These are phyloP conservation scores for Colletotrichum cuscutae DNA, from an alignment of 2,329 filamentous ascomycete species.

Conservation along the genomic window DNA sequence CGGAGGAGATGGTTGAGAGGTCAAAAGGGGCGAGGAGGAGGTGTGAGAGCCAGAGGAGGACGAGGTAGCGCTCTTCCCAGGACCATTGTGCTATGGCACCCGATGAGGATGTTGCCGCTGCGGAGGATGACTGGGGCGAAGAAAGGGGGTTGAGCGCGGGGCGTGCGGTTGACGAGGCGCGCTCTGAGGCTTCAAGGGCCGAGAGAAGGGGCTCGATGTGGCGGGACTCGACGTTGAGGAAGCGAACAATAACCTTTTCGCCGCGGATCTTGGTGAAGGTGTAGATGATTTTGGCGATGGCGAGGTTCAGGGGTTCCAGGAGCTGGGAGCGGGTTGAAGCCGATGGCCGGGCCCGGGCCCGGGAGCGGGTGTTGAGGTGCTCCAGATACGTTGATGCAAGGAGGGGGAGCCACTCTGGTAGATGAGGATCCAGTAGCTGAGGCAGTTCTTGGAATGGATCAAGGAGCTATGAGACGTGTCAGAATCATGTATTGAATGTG, in stretches of 20 bases:
- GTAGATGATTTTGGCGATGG: constrained; percentile 84
- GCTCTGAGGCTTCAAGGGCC: constrained; percentile 73
- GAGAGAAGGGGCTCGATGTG: constrained; percentile 84
- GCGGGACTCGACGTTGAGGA: constrained; percentile 89
- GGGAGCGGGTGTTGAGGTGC: constrained; percentile 62
- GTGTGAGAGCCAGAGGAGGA: constrained; percentile 88
- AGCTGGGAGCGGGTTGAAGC: constrained; percentile 51
- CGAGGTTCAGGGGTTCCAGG: constrained; percentile 69
- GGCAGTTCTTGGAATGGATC: constrained; percentile 96
- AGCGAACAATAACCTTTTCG: constrained; percentile 90
- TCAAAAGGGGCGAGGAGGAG: constrained; percentile 90
- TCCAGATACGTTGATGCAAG: constrained; percentile 82
- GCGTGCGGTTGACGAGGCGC: not conserved
- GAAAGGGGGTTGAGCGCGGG: constrained; percentile 16
- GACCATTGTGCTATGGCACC: constrained; percentile 54
- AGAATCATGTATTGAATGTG: not conserved
- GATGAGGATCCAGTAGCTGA: constrained; percentile 87
- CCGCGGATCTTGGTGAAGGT: constrained; percentile 94
- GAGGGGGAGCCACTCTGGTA: constrained; percentile 78
- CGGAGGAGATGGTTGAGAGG: constrained; percentile 82
- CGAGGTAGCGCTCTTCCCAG: constrained; percentile 92
- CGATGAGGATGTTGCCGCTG: not conserved
- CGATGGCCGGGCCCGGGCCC: constrained; percentile 38
- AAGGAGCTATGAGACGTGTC: constrained; percentile 59
- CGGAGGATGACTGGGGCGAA: not conserved